Base-by-base conservation (phyloP, 306 rosid species). In the Boehmeria nivea region DNA sequence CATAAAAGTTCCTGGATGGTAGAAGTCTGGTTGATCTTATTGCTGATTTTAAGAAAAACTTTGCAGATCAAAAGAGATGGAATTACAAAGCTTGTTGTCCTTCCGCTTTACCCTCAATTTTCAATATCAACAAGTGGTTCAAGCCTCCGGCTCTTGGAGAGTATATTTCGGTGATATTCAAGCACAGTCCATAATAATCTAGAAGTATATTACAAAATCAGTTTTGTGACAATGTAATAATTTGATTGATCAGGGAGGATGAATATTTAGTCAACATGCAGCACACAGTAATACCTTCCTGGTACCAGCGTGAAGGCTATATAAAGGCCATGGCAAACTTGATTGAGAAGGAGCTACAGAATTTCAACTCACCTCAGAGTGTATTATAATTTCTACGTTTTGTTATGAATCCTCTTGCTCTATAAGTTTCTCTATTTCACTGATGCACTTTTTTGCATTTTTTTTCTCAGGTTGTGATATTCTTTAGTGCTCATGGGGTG, bases 301-400 rank as follows among this genome's bases (percentile, higher is more conserved):
- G 97, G 97, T 89, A 86, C 79, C 97, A 89, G 72, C 95, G 97
- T 24, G 95, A 86, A 73, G 97, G 97, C 51, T 89, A 89, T 74
- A 86, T 89, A 72, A 89, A 74, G 59, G 94, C 97, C 57, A 89
- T 86, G 97, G 87, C 89, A 64, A 72, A 89, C 72, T 83, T 89
- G 72, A 89, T 89, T 60, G 95, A 89, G 64, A 81, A 79, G n/a
- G 97, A 89, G 68, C 76, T 89, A 42, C 71, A 63, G 25, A 18
- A 25, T 59, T 89, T 89, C 61, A 85, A 81, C 11, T 25, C 3
- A 51, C 94, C 87, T 16, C 78, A 83, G 36, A 54, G 86, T 5
- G 43, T 48, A 26, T 45, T 21, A 24, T 15, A 9, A 8, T 23
- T 8, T 0, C 19, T 27, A 43, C 14, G 28, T 38, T 49, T 27